Evolutionary conservation across 2,329 filamentous ascomycete genomes (phyloP), one percentile per base, ranked within the genome.

Genomic region (Thielaviopsis ethacetica): DNA sequence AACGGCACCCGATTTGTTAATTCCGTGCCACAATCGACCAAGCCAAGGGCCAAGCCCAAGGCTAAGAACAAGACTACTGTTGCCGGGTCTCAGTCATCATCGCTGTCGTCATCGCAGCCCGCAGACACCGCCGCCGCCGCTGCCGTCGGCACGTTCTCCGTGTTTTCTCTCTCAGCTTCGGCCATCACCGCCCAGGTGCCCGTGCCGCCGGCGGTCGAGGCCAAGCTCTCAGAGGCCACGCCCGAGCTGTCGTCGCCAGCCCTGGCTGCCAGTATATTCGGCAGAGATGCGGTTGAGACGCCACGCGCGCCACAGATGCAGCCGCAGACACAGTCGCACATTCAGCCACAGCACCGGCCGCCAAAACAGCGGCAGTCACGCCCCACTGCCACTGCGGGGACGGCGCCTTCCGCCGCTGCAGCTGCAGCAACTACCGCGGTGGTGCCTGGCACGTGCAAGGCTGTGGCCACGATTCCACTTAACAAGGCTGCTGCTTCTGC

Each of bases 1-100:
- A 68, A 71, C 59, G 71, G 71, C 34, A 66, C 66, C 22, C 71
- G 69, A 4, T 73, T 73, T 59, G 71, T 72, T 59, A 72, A 73
- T 62, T 61, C 69, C n/a, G 64, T 64, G 21, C 60, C 62, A 12
- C 57, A 62, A 10, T 50, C 64, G 15, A 49, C 56, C 26, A 50
- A 47, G 12, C 38, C 38, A 4, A 15, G 38, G 15, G 38, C 38
- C 38, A 38, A 38, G 1, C 7, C 56, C 47, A 58, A 57, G 27
- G 12, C 52, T 13, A 54, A 56, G 15, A 17, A 53, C 24, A 49
- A 56, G 53, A 10, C 26, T 21, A 26, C 56, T 26, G 30, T 27
- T 13, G 21, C 34, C n/a, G 26, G 21, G 17, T 9, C 56, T 5
- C 22, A 26, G 12, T 58, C 49, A 19, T 51, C 56, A 9, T 41